These are phyloP conservation scores for Neurospora sp. DNA, from an alignment of 495 filamentous ascomycete species.

Conservation along the genomic window DNA sequence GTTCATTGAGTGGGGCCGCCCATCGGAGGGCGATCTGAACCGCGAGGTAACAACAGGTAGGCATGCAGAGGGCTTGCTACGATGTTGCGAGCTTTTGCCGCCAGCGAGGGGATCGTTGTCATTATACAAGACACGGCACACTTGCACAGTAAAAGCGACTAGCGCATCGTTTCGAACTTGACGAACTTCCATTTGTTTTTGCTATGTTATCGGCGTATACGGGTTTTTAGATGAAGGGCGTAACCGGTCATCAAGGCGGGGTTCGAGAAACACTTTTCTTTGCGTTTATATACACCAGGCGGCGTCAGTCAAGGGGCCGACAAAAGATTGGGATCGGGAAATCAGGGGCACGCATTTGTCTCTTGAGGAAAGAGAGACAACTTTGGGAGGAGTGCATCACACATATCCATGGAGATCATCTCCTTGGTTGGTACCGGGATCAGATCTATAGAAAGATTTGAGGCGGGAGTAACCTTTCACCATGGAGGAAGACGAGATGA, in stretches of 20 bases:
- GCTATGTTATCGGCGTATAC: neutral
- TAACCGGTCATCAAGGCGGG: neutral
- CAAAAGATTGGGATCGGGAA: neutral
- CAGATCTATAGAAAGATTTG: neutral
- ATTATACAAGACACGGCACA: neutral
- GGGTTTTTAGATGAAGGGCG: neutral
- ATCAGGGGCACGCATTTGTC: neutral
- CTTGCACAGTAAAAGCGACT: neutral
- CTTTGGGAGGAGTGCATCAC: neutral
- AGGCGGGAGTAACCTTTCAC: neutral
- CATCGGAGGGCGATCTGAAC: neutral
- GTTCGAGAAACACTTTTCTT: neutral
- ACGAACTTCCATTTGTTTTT: neutral
- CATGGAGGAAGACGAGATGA: neutral
- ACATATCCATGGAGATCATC: neutral
- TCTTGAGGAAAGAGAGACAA: neutral
- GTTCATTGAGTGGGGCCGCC: neutral
- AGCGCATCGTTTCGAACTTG: neutral
- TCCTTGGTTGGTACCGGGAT: neutral
- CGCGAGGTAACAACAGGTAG: neutral
- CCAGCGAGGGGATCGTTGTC: neutral
- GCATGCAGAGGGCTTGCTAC: neutral
- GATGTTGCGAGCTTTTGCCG: neutral
- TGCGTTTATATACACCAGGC: neutral
- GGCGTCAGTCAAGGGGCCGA: neutral